Conservation (phyloP, 169 alveolate species). For the Fabrea salina region DNA sequence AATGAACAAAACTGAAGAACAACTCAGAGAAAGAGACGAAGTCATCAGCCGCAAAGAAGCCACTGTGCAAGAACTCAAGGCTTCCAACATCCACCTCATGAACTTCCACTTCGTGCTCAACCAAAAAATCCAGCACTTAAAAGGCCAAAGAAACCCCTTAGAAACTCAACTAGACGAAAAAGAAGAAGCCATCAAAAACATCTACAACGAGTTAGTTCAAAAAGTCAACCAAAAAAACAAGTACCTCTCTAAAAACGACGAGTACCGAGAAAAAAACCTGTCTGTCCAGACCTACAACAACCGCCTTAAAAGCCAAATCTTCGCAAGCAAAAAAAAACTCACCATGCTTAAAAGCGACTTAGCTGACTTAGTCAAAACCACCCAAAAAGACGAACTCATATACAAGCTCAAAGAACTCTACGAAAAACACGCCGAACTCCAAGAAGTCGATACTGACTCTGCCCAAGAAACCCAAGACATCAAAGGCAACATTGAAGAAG, state of each 20-base stretch:
- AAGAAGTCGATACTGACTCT: not conserved
- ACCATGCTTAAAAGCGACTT: conserved; percentile 42
- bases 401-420: conserved; percentile 33
- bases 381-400: conserved; percentile 33
- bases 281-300: conserved; percentile 34
- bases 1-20: conserved; percentile 42
- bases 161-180: conserved; percentile 43
- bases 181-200: conserved; percentile 45
- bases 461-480: not conserved
- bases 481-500: conserved; percentile 31
- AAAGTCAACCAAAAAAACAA: conserved; percentile 44
- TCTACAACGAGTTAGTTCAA: conserved; percentile 49
- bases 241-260: conserved; percentile 31
- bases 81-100: conserved; percentile 39
- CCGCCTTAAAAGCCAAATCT: conserved; percentile 36
- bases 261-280: conserved; percentile 33
- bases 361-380: conserved; percentile 30
- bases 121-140: conserved; percentile 47
- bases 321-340: conserved; percentile 40
- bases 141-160: conserved; percentile 57
- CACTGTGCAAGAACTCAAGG: conserved; percentile 46
- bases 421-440: conserved; percentile 30
- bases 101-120: conserved; percentile 58
- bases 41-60: conserved; percentile 48
- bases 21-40: conserved; percentile 48